These are phyloP conservation scores for Miscanthus sacchariflorus DNA, from an alignment of 202 grass and related monocot species.

Conservation along the genomic window DNA sequence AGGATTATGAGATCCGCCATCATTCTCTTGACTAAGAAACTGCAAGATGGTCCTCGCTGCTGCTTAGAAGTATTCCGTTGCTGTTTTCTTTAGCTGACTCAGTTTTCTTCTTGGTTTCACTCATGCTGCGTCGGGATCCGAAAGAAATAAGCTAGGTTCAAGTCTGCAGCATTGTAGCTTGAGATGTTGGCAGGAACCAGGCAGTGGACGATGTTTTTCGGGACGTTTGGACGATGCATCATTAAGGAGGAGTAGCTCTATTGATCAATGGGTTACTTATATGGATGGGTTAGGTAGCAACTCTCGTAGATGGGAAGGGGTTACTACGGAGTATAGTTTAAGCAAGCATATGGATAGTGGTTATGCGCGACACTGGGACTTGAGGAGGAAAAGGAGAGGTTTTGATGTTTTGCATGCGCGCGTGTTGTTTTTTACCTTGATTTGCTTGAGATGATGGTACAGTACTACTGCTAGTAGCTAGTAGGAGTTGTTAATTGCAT, in stretches of 20 bases:
- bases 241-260: not conserved
- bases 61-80: not conserved
- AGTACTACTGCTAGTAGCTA: not conserved
- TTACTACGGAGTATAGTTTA: not conserved
- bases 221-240: not conserved
- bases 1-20: not conserved
- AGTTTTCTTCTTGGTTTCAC: not conserved
- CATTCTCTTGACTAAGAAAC: not conserved
- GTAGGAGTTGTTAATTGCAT: not conserved
- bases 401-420: slow-evolving; percentile 16
- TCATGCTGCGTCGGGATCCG: not conserved
- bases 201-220: not conserved
- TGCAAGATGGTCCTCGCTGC: too few relatives aligned
- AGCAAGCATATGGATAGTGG: not conserved
- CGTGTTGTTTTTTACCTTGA: slow-evolving; percentile 36
- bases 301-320: too few relatives aligned
- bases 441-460: slow-evolving; percentile 36
- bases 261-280: not conserved
- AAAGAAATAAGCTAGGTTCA: too few relatives aligned
- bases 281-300: not conserved
- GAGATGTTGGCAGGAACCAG: not conserved
- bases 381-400: not conserved
- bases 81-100: not conserved
- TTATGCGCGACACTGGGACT: not conserved
- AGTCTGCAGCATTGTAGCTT: not conserved